Evolutionary conservation across 2,329 filamentous ascomycete species (phyloP).

Genomic region (Pezizomycotina sp.): DNA sequence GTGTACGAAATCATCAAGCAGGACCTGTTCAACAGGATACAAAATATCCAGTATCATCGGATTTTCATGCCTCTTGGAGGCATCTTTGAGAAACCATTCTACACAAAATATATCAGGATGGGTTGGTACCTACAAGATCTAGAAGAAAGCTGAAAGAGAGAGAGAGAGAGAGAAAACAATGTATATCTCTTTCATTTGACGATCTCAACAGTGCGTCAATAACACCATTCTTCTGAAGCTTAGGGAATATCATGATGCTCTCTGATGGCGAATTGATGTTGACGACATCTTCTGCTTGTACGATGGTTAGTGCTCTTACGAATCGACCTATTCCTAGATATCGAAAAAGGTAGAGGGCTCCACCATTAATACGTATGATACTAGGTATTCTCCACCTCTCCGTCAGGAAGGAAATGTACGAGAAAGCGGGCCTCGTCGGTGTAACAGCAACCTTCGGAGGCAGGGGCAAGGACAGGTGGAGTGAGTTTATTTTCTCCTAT

Average conservation of each 20-base stretch:
- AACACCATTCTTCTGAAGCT: neutral
- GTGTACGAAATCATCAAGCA: too few species aligned
- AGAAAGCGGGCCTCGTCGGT: conserved; percentile 64
- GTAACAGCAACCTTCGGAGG: conserved; percentile 39
- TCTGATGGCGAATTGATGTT: conserved; percentile 55
- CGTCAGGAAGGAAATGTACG: conserved; percentile 65
- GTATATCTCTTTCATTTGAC: too few species aligned
- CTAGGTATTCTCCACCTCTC: conserved; percentile 56
- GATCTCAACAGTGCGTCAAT: neutral
- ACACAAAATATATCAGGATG: conserved; percentile 67
- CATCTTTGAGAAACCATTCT: conserved; percentile 58
- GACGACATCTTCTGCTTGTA: conserved; percentile 57
- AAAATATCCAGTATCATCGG: conserved; percentile 44
- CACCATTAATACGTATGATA: conserved; percentile 7
- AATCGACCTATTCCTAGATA: neutral
- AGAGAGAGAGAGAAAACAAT: too few species aligned
- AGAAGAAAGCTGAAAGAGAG: too few species aligned
- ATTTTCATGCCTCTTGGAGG: conserved; percentile 58
- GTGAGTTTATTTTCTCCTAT: conserved; percentile 32
- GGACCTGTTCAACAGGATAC: too few species aligned
- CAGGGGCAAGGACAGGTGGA: conserved; percentile 51
- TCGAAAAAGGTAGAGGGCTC: neutral
- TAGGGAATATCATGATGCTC: conserved; percentile 67
- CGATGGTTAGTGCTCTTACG: conserved; percentile 38
- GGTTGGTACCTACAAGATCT: too few species aligned